Percentiles rank a stretch among this genome's conserved stretches.
Conservation (phyloP, 805 yeast species). For the Metschnikowia koreensis region DNA sequence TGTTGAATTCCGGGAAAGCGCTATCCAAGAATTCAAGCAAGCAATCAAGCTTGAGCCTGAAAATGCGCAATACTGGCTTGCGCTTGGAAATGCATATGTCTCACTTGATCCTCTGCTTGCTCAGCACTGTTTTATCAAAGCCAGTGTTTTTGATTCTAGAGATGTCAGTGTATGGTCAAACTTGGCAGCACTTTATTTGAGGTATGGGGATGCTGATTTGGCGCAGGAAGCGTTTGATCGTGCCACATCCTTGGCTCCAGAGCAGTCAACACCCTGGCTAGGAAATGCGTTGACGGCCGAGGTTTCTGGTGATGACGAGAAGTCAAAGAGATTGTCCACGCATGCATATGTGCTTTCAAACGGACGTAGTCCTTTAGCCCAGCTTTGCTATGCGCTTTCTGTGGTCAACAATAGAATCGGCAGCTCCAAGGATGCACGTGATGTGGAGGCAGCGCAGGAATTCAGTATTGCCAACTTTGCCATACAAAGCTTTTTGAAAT, state of each 20-base stretch:
- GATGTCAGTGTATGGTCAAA: slow-evolving; percentile 77
- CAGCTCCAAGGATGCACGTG: slow-evolving; percentile 48
- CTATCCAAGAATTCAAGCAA: slow-evolving; percentile 58
- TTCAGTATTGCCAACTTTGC: slow-evolving; percentile 65
- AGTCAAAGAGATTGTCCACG: slow-evolving; percentile 60
- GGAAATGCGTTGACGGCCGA: slow-evolving; percentile 73
- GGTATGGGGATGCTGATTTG: slow-evolving; percentile 63
- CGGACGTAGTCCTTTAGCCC: slow-evolving; percentile 68
- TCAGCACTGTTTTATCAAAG: slow-evolving; percentile 91
- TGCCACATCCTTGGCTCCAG: slow-evolving; percentile 82
- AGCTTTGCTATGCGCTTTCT: slow-evolving; percentile 66
- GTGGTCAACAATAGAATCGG: slow-evolving; percentile 47
- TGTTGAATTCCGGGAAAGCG: slow-evolving; percentile 39
- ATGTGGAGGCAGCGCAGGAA: slow-evolving; percentile 61
- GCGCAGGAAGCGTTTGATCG: slow-evolving; percentile 71
- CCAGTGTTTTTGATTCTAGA: slow-evolving; percentile 64
- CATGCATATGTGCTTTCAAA: slow-evolving; percentile 79
- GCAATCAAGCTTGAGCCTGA: slow-evolving; percentile 71
- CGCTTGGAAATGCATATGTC: slow-evolving; percentile 74
- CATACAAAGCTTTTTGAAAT: slow-evolving; percentile 61
- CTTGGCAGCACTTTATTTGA: slow-evolving; percentile 72
- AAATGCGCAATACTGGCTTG: slow-evolving; percentile 75
- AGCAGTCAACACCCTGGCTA: slow-evolving; percentile 72
- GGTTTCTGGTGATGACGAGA: slow-evolving; percentile 45
- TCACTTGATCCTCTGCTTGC: slow-evolving; percentile 65